Evolutionary conservation across 164 flowering plant genomes (phyloP).

Genomic region (Chloranthus sessilifolius): DNA sequence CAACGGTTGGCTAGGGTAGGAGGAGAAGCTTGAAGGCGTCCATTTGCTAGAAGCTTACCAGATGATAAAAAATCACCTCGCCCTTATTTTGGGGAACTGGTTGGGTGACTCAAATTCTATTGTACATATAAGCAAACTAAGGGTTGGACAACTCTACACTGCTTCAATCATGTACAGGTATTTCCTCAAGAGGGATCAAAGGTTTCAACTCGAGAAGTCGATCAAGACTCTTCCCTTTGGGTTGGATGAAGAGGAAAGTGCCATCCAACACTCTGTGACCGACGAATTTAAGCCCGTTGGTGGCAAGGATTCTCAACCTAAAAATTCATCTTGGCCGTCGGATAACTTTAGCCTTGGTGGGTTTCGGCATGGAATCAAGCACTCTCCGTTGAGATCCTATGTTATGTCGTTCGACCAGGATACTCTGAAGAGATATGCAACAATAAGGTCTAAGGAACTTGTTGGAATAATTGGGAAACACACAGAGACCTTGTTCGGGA

Average conservation of each 20-base stretch:
- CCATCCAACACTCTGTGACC: constrained; percentile 20
- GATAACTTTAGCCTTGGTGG: constrained; percentile 47
- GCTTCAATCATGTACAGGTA: constrained; percentile 97
- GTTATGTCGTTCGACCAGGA: constrained; percentile 93
- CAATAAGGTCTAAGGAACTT: constrained; percentile 91
- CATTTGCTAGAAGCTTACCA: constrained; percentile 81
- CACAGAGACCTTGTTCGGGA: constrained; percentile 92
- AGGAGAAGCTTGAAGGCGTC: constrained; percentile 47
- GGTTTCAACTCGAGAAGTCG: constrained; percentile 86
- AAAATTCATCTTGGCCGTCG: constrained; percentile 50
- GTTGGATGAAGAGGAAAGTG: constrained; percentile 25
- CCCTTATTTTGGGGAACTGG: constrained; percentile 71
- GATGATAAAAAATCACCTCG: constrained; percentile 82
- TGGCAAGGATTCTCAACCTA: constrained; percentile 37
- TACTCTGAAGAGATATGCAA: constrained; percentile 80
- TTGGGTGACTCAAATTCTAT: constrained; percentile 43
- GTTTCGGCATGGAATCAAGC: constrained; percentile 47
- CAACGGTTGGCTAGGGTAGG: constrained; percentile 61
- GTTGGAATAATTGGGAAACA: constrained; percentile 89
- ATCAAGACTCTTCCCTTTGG: constrained; percentile 63
- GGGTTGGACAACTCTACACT: constrained; percentile 90
- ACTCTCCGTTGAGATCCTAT: constrained; percentile 61
- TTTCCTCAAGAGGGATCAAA: constrained; percentile 81
- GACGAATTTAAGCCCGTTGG: constrained; percentile 23
- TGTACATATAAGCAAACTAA: constrained; percentile 71